Conservation (phyloP, 805 yeast species). For the Maudiozyma saulgeensis region DNA sequence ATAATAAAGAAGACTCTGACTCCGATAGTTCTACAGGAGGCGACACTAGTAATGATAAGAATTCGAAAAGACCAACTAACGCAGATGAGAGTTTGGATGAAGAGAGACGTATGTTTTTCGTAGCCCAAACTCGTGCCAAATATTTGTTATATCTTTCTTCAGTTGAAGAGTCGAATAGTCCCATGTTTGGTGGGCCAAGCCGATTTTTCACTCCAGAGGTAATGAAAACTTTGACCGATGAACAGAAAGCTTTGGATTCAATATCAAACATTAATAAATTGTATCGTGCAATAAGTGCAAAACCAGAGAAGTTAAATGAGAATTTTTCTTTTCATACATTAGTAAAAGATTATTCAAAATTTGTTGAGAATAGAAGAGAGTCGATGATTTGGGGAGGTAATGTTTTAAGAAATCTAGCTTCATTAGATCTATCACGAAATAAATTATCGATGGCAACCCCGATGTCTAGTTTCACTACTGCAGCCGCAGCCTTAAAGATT, state of each 20-base stretch:
- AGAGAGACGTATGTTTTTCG: slow-evolving; percentile 79
- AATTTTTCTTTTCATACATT: slow-evolving; percentile 19
- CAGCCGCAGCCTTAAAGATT: slow-evolving; percentile 18
- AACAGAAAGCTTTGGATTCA: slow-evolving; percentile 20
- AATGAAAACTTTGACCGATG: slow-evolving; percentile 20
- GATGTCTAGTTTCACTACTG: slow-evolving; percentile 19
- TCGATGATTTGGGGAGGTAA: slow-evolving; percentile 25
- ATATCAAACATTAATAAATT: slow-evolving; percentile 14
- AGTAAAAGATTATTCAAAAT: slow-evolving; percentile 21
- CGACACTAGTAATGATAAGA: slow-evolving; percentile 10
- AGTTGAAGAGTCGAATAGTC: slow-evolving; percentile 16
- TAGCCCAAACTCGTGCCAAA: slow-evolving; percentile 81
- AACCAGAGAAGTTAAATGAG: slow-evolving; percentile 2
- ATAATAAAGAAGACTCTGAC: slow-evolving; percentile 18
- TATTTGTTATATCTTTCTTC: slow-evolving; percentile 38
- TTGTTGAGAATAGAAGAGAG: slow-evolving; percentile 21
- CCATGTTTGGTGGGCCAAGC: slow-evolving; percentile 20
- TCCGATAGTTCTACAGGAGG: slow-evolving; percentile 9
- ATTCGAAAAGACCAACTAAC: slow-evolving; percentile 3
- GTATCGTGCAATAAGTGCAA: slow-evolving; percentile 13
- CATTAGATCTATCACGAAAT: slow-evolving; percentile 16
- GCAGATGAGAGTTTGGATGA: slow-evolving; percentile 40
- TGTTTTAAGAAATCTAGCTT: slow-evolving; percentile 12
- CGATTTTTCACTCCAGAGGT: slow-evolving; percentile 24
- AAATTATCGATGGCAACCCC: not conserved